These are phyloP conservation scores for Coemansia sp. DNA, from an alignment of 192 early-diverging fungal species.

Conservation along the genomic window DNA sequence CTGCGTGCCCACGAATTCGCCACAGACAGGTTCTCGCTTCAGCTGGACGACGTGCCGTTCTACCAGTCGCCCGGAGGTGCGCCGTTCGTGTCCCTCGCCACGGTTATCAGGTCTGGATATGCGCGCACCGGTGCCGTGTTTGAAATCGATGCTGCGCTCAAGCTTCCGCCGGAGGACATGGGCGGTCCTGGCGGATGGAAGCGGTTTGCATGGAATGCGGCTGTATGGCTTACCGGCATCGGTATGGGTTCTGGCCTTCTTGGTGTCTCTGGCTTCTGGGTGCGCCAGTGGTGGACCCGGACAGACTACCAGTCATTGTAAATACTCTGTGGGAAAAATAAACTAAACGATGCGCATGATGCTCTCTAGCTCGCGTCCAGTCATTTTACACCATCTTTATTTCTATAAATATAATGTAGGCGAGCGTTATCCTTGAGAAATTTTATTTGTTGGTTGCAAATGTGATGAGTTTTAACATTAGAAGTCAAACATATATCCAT, in stretches of 20 bases:
- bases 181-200: conserved; percentile 47
- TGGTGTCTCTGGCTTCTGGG: conserved; percentile 50
- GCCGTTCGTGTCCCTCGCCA: conserved; percentile 49
- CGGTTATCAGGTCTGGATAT: conserved; percentile 42
- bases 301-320: conserved; percentile 53
- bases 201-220: conserved; percentile 45
- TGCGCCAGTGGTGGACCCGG: conserved; percentile 55
- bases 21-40: conserved; percentile 49
- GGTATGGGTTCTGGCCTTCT: conserved; percentile 48
- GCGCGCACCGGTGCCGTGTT: conserved; percentile 53
- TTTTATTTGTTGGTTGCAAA: too few relatives aligned
- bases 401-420: too few relatives aligned
- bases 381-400: not conserved
- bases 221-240: conserved; percentile 49
- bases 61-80: conserved; percentile 47
- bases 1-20: conserved; percentile 50
- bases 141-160: conserved; percentile 45
- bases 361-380: too few relatives aligned
- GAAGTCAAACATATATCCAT: too few relatives aligned
- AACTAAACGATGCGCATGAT: too few relatives aligned
- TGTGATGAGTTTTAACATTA: too few relatives aligned
- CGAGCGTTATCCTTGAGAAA: too few relatives aligned
- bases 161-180: conserved; percentile 30
- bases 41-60: conserved; percentile 47
- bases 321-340: too few relatives aligned